phyloP scores from a whole-genome alignment of 108 stramenopile genomes.

The Pseudonitzschia multiseries region DNA sequence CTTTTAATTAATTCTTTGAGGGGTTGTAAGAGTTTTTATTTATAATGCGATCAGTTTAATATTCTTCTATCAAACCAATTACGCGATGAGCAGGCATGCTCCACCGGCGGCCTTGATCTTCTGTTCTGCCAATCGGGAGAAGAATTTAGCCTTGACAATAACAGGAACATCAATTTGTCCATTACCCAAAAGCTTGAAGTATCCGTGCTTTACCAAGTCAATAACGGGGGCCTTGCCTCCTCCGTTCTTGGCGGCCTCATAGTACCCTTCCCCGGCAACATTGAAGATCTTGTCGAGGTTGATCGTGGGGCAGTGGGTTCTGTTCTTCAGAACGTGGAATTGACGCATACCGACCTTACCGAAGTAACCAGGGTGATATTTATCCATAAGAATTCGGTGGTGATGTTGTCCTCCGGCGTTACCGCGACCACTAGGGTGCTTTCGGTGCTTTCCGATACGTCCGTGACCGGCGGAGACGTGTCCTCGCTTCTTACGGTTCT shows the following conservation, averaged over 20 bases:
- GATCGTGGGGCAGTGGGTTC: conserved; percentile 89
- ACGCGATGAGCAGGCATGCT: conserved; percentile 81
- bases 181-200: conserved; percentile 99
- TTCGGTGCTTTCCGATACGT: conserved; percentile 99
- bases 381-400: conserved; percentile 98
- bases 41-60: neutral
- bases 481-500: conserved; percentile 99
- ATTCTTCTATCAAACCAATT: neutral
- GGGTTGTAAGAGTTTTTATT: neutral
- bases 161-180: conserved; percentile 95
- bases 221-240: conserved; percentile 98
- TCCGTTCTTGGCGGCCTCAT: conserved; percentile 95
- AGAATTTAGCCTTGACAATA: conserved; percentile 99
- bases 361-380: conserved; percentile 99
- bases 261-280: conserved; percentile 92
- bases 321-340: conserved; percentile 94
- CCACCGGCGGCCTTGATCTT: conserved; percentile 99
- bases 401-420: conserved; percentile 99
- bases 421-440: conserved; percentile 99
- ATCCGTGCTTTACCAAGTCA: conserved; percentile 93
- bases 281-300: conserved; percentile 99
- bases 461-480: conserved; percentile 99
- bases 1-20: neutral
- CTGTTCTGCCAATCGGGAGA: conserved; percentile 98
- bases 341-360: conserved; percentile 99